Base-by-base conservation (phyloP, 306 rosid species). In the Vigna radiata region DNA sequence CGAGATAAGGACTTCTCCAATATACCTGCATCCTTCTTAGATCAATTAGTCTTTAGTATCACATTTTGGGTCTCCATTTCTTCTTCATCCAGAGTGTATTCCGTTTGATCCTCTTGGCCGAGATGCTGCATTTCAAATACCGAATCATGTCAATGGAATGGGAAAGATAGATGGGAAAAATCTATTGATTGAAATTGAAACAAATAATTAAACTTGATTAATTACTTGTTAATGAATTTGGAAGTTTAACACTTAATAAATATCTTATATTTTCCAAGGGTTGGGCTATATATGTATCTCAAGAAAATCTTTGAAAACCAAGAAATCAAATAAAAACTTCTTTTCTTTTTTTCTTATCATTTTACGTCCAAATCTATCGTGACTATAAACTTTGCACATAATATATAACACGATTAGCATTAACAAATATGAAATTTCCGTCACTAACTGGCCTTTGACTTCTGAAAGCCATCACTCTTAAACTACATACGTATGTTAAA, bases 21-120 rank as follows among this genome's bases (percentile, higher is more conserved):
- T 75, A 81, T 50, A 4, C 48, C 58, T 3, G 80, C 77, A 44
- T 86, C 88, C 55, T 66, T 81, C 68, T 25, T 84, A 3, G 86
- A 73, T 29, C 75, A 72, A 54, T 78, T 79, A 8, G 73, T 71
- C 41, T 83, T 84, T 17, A 81, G 25, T 16, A 83, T 79, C 78
- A 72, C 86, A 14, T 46, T 46, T 17, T 79, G 88, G 4, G 79
- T 75, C 63, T 82, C 79, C 73, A 72, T 49, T 39, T 84, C 86
- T 76, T 68, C 86, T 61, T 82, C 79, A 16, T 86, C 87, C 27
- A 86, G 70, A 10, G 69, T 78, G 54, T 86, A 84, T 27, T 74
- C 79, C n/a, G 77, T 78, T 33, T 84, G 36, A 76, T 81, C 86
- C 64, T 47, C 74, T 68, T 82, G 85, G 74, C 83, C 52, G 60